Evolutionary conservation across 2,329 filamentous ascomycete species (phyloP).

Genomic region (Fusarium sp.): DNA sequence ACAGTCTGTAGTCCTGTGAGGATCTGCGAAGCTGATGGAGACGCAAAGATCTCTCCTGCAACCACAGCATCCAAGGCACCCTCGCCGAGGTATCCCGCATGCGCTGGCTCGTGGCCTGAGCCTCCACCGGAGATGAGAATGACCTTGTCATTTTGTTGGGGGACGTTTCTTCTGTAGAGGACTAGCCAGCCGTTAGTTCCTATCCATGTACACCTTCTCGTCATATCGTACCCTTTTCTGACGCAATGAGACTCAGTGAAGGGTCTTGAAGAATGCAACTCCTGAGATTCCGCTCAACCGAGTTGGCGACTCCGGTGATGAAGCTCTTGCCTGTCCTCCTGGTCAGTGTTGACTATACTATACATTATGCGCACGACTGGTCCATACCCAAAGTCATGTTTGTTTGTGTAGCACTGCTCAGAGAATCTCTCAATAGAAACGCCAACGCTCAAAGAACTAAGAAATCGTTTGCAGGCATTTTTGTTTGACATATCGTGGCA

Average conservation of each 20-base stretch:
- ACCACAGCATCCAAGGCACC: slow-evolving; percentile 40
- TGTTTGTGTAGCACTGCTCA: not conserved
- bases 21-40: slow-evolving; percentile 42
- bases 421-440: not conserved
- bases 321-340: slow-evolving; percentile 38
- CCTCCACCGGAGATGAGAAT: slow-evolving; percentile 40
- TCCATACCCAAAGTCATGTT: slow-evolving; percentile 40
- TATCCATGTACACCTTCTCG: too few relatives aligned
- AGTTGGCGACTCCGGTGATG: slow-evolving; percentile 34
- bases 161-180: slow-evolving; percentile 32
- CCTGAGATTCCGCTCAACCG: slow-evolving; percentile 37
- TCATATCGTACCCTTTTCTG: slow-evolving; percentile 33
- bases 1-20: slow-evolving; percentile 36
- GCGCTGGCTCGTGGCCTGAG: slow-evolving; percentile 42
- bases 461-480: not conserved
- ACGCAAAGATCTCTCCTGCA: slow-evolving; percentile 44
- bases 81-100: slow-evolving; percentile 42
- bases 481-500: not conserved
- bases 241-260: slow-evolving; percentile 36
- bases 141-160: slow-evolving; percentile 31
- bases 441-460: not conserved
- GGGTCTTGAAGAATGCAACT: slow-evolving; percentile 42
- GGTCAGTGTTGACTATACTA: not conserved
- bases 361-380: not conserved
- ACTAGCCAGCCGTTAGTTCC: slow-evolving; percentile 22